Percentiles rank a stretch among this genome's conserved stretches.
Conservation (phyloP, 306 rosid species). For the Vachellia collinsii region DNA sequence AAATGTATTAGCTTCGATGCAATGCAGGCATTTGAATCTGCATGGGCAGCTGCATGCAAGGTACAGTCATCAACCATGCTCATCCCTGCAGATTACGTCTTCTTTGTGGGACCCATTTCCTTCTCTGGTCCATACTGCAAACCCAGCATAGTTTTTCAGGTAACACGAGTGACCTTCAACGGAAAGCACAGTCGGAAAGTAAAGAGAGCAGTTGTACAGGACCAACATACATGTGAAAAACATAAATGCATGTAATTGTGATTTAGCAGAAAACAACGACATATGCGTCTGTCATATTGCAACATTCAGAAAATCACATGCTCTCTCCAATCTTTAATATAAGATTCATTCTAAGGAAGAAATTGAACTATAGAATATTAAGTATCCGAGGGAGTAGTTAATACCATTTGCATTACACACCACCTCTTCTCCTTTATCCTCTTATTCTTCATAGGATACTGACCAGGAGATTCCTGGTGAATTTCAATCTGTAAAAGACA, state of each 20-base stretch:
- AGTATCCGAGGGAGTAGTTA: not conserved
- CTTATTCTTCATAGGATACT: not conserved
- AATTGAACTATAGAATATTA: too few species aligned
- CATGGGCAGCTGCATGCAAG: constrained; percentile 90
- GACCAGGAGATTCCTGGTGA: not conserved
- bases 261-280: constrained; percentile 12
- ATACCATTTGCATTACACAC: not conserved
- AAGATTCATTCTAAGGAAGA: too few species aligned
- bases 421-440: not conserved
- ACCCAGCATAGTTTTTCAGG: constrained; percentile 85
- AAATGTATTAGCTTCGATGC: constrained; percentile 12
- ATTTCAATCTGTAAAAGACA: not conserved
- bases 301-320: constrained; percentile 2
- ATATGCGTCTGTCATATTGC: not conserved
- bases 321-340: too few species aligned
- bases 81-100: constrained; percentile 60
- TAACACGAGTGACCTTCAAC: constrained; percentile 30
- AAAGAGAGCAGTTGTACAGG: not conserved
- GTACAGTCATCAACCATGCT: constrained; percentile 73
- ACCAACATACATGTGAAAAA: constrained; percentile 5
- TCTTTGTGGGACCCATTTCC: constrained; percentile 81
- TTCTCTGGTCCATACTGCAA: constrained; percentile 92
- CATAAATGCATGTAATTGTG: constrained; percentile 17
- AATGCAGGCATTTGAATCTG: constrained; percentile 82
- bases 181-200: not conserved